Evolutionary conservation across 2,329 filamentous ascomycete genomes (phyloP).

Genomic region (Fusarium neocosmosporiellum): DNA sequence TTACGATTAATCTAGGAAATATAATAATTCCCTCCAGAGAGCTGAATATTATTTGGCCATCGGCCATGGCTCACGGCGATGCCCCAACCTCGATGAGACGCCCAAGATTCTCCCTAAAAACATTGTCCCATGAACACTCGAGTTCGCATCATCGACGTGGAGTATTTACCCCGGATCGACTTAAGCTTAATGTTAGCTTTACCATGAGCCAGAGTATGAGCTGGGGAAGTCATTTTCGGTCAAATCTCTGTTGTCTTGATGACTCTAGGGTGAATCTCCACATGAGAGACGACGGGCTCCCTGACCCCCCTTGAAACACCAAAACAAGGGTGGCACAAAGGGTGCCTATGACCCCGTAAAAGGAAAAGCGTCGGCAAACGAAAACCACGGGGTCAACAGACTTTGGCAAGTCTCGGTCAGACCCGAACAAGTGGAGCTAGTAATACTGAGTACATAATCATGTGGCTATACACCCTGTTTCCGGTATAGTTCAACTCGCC

Average conservation of each 20-base stretch:
- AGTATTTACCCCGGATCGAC: not conserved
- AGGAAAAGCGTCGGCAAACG: not conserved
- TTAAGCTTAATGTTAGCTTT: not conserved
- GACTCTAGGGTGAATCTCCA: not conserved
- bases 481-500: not conserved
- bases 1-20: not conserved
- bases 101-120: not conserved
- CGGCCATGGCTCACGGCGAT: not conserved
- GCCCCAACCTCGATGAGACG: not conserved
- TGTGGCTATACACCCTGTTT: not conserved
- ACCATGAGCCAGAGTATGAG: not conserved
- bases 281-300: not conserved
- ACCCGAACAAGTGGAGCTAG: not conserved
- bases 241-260: not conserved
- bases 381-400: not conserved
- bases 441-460: not conserved
- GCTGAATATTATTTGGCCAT: not conserved
- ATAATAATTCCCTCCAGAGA: fast-evolving
- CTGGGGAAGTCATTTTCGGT: not conserved
- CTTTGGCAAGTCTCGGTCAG: not conserved
- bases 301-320: not conserved
- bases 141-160: not conserved
- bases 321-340: not conserved
- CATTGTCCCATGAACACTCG: not conserved
- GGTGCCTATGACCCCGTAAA: not conserved